Base-by-base conservation (phyloP, 768 basidiomycete species). In the Lanmaoa rubissima region DNA sequence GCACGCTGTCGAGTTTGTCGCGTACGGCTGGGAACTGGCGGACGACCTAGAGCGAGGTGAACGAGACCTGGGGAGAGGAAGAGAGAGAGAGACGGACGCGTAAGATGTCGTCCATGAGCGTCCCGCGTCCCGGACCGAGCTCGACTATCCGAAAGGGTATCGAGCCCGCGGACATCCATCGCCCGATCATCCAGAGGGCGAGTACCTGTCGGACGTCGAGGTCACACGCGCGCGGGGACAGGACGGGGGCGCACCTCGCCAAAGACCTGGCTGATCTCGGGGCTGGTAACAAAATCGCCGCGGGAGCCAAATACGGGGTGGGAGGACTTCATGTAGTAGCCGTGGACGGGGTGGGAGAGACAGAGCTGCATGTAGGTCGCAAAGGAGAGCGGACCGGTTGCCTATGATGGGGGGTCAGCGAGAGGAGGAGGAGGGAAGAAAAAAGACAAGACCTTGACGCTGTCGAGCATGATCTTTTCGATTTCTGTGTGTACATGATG, bases 211-310 rank as follows among this genome's bases (percentile, higher is more conserved):
- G 56, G 49, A 14, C 32, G 66, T 35, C 58, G 58, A 61, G 53
- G 59, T 59, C 4, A 43, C 21, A 36, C 8, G 9, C 5, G 48
- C 4, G 24, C 24, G 35, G 24, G 48, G 6, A 14, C 13, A 38
- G n/a, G 17, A 19, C 26, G 26, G 55, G 40, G 43, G 71, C 83
- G 61, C 68, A 94, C 96, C 85, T 99, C 96, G 57, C 97, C 97
- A 69, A 98, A 98, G 1, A 92, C 84, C 69, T 98, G 94, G 64
- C 85, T 91, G 51, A 99, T 98, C 71, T 99, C 97, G 2, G 96
- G 97, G 63, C 90, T 94, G 12, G 97, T 99, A 21, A 90, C 88
- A 67, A 98, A 99, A 75, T 99, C 97, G 6, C 97, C 97, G 41
- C 79, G 77, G 0, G 83, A 60, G 13, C 97, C 97, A 65, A 99